Conservation (phyloP, 768 basidiomycete species). For the Strobilomyces dryophilus region DNA sequence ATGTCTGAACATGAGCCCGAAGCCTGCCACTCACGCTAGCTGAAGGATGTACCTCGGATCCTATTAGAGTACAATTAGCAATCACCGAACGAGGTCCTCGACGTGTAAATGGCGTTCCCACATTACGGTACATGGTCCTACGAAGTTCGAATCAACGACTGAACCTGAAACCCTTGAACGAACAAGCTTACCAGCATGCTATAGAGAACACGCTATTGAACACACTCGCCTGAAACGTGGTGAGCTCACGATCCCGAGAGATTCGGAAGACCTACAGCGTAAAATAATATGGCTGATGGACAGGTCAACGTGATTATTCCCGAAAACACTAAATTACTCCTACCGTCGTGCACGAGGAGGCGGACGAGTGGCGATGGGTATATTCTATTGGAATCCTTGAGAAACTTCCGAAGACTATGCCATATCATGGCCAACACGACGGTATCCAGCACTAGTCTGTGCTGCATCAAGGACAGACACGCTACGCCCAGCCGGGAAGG, state of each 20-base stretch:
- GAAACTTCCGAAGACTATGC: neutral
- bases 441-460: neutral
- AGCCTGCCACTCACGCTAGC: neutral
- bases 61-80: neutral
- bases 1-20: neutral
- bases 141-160: neutral
- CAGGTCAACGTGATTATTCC: neutral
- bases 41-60: conserved; percentile 8
- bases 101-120: neutral
- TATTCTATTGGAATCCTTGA: neutral
- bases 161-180: neutral
- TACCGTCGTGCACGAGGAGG: conserved; percentile 9
- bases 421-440: neutral
- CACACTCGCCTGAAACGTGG: neutral
- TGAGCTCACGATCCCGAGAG: neutral
- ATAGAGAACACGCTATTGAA: conserved; percentile 7
- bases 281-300: conserved; percentile 6
- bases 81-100: neutral
- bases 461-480: neutral
- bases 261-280: neutral
- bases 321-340: neutral
- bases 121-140: conserved; percentile 5
- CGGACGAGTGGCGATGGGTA: conserved; percentile 5
- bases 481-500: neutral
- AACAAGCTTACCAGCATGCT: conserved; percentile 7